Conservation (phyloP, 2,329 filamentous ascomycete genomes). For the Cryphonectria parasitica region DNA sequence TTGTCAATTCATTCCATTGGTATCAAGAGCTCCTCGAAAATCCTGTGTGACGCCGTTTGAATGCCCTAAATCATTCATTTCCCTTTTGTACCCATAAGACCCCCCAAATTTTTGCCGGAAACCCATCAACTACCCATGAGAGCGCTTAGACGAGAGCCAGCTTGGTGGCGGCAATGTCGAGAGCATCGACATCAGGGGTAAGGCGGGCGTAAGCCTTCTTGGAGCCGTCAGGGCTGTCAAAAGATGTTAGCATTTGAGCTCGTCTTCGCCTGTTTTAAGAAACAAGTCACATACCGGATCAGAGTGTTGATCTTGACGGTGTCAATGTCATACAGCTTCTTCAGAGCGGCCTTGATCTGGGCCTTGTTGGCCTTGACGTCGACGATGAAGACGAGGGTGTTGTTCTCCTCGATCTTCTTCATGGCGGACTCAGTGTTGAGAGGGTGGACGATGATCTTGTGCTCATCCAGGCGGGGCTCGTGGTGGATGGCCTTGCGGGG, state of each 20-base stretch:
- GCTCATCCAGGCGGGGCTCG: conserved; percentile 89
- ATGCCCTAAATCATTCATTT: conserved; percentile 27
- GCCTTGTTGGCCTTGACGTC: conserved; percentile 99
- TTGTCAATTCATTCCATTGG: conserved; percentile 32
- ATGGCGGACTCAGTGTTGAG: conserved; percentile 99
- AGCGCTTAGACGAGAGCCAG: conserved; percentile 87
- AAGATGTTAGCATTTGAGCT: conserved; percentile 27
- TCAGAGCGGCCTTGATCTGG: conserved; percentile 96
- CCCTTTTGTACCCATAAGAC: conserved; percentile 21
- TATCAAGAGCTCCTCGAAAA: conserved; percentile 26
- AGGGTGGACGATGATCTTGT: conserved; percentile 97
- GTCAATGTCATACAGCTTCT: conserved; percentile 99
- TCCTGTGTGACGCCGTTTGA: conserved; percentile 28
- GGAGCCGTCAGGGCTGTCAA: conserved; percentile 79
- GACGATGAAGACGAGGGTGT: conserved; percentile 98
- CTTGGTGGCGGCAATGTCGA: conserved; percentile 99
- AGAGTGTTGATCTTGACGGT: conserved; percentile 99
- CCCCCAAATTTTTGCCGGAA: conserved; percentile 20
- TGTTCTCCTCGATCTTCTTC: conserved; percentile 99
- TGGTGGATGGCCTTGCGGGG: conserved; percentile 93
- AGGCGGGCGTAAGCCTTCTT: conserved; percentile 99
- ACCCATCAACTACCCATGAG: conserved; percentile 47
- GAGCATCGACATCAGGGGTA: conserved; percentile 94
- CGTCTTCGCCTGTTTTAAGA: too few relatives aligned
- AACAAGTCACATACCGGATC: conserved; percentile 70